These are phyloP conservation scores for Fusarium fracticaudum DNA, from an alignment of 2,329 filamentous ascomycete species.

Conservation along the genomic window DNA sequence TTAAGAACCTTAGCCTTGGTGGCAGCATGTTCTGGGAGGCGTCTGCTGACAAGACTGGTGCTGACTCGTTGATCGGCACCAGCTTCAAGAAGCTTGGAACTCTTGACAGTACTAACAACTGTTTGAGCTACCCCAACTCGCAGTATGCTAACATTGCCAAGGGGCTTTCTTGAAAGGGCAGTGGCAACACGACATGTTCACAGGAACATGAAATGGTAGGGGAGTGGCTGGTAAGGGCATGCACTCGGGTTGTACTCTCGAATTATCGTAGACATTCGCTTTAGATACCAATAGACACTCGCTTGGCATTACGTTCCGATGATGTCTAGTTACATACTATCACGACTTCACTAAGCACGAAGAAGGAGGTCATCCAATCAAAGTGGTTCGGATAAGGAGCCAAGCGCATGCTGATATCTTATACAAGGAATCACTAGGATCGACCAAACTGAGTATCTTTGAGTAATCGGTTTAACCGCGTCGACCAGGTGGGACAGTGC, in stretches of 20 bases:
- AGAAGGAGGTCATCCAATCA: too few species aligned
- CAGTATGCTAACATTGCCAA: constrained; percentile 61
- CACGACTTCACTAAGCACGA: too few species aligned
- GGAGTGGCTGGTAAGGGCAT: neutral
- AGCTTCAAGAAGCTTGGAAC: constrained; percentile 51
- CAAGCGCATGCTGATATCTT: neutral
- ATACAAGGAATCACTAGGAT: neutral
- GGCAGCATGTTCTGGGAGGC: constrained; percentile 90
- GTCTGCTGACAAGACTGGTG: constrained; percentile 69
- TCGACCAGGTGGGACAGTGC: neutral
- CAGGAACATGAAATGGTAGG: neutral
- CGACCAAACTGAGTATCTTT: neutral
- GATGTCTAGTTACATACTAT: neutral
- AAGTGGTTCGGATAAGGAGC: neutral
- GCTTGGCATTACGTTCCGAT: neutral
- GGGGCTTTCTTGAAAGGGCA: neutral
- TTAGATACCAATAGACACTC: neutral
- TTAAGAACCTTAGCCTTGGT: constrained; percentile 69
- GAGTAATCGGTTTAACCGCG: neutral
- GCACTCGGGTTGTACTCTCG: too few species aligned
- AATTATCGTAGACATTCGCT: neutral
- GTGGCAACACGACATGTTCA: neutral
- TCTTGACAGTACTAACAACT: constrained; percentile 58
- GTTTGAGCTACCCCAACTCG: constrained; percentile 61
- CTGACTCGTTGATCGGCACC: constrained; percentile 68